Conservation (phyloP, 164 flowering plant species). For the Magnolia sinica region DNA sequence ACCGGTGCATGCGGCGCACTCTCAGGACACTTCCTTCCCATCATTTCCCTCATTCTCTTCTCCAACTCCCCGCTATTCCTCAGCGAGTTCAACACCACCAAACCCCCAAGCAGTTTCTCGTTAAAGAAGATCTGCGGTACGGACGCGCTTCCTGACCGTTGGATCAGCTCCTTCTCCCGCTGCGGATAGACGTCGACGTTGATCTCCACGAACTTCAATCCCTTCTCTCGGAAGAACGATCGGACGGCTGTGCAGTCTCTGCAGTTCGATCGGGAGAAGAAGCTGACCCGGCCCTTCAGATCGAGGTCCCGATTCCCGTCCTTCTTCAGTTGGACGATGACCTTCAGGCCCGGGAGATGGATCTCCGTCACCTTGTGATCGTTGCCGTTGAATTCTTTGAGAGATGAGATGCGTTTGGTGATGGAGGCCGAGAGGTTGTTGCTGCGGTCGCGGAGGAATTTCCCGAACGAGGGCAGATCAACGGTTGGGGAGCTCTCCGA, state of each 20-base stretch:
- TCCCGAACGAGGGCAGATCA: conserved; percentile 52
- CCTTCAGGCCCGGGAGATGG: conserved; percentile 66
- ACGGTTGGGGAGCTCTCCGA: conserved; percentile 3
- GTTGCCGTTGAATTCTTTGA: conserved; percentile 24
- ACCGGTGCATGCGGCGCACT: conserved; percentile 65
- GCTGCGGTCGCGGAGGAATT: conserved; percentile 57
- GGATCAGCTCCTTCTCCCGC: conserved; percentile 65
- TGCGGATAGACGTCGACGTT: conserved; percentile 80
- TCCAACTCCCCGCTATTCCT: conserved; percentile 73
- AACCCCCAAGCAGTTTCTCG: conserved; percentile 74
- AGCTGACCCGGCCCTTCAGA: conserved; percentile 60
- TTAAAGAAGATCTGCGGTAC: conserved; percentile 92
- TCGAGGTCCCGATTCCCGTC: conserved; percentile 10
- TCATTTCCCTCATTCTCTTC: conserved; percentile 50
- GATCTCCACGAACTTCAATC: conserved; percentile 66
- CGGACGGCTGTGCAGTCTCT: conserved; percentile 78
- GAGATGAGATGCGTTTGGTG: conserved; percentile 38
- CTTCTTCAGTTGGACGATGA: conserved; percentile 43
- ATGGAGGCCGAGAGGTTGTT: conserved; percentile 60
- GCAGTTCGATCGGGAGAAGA: conserved; percentile 86
- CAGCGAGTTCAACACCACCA: conserved; percentile 79
- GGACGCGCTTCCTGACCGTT: conserved; percentile 49
- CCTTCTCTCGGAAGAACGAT: conserved; percentile 52
- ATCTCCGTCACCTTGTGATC: conserved; percentile 48
- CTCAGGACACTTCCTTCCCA: conserved; percentile 48